A percentile compares a stretch with the other conserved stretches of the same genome.
Evolutionary conservation across 179 eudicot genomes (phyloP).

Genomic region (Beta corolliflora): DNA sequence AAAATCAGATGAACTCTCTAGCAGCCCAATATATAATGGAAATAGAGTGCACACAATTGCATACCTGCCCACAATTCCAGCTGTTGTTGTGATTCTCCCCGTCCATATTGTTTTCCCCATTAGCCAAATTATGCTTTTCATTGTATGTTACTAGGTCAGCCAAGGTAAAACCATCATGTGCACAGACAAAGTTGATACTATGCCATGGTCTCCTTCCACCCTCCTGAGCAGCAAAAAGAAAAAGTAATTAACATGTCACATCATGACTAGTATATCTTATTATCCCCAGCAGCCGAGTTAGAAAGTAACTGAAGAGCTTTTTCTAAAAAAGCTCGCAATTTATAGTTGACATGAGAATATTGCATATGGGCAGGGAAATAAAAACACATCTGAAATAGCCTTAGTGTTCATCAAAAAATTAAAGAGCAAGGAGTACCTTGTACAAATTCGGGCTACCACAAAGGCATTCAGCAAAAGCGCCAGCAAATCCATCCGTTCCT

Average conservation of each 20-base stretch:
- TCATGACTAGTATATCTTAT: background rate
- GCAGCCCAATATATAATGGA: background rate
- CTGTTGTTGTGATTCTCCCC: slow-evolving; percentile 95
- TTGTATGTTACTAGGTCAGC: slow-evolving; percentile 91
- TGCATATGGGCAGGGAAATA: background rate
- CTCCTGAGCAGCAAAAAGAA: slow-evolving; percentile 42
- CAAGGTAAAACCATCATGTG: slow-evolving; percentile 97
- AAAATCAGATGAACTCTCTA: slow-evolving; percentile 1
- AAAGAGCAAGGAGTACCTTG: slow-evolving; percentile 51
- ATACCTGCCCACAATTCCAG: slow-evolving; percentile 99
- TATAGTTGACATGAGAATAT: background rate
- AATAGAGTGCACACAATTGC: slow-evolving; percentile 14
- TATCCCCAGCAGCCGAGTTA: background rate
- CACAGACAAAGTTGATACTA: slow-evolving; percentile 87
- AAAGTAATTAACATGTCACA: background rate
- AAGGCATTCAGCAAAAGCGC: slow-evolving; percentile 97
- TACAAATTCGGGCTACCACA: slow-evolving; percentile 96
- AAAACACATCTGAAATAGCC: background rate
- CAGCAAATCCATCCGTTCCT: slow-evolving; percentile 96
- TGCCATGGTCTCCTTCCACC: slow-evolving; percentile 99
- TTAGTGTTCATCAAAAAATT: background rate
- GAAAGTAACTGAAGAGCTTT: background rate
- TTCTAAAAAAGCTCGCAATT: background rate
- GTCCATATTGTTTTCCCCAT: slow-evolving; percentile 94
- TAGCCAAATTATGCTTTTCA: slow-evolving; percentile 82